Conservation (phyloP, 257 asterid species). For the Anisodus acutangulus region DNA sequence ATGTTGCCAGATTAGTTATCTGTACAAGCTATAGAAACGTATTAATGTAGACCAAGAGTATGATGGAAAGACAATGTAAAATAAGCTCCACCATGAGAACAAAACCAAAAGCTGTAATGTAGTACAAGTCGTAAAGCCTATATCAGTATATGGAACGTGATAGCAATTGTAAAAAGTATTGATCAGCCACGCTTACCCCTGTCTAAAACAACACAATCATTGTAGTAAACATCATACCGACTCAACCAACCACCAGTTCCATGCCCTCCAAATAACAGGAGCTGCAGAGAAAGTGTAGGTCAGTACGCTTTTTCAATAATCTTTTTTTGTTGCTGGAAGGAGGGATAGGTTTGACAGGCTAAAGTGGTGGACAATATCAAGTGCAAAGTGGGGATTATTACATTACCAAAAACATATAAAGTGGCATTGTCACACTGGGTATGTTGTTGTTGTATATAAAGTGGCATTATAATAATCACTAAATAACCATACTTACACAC, state of each 20-base stretch:
- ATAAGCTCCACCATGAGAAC: neutral
- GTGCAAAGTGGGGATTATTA: conserved; percentile 5
- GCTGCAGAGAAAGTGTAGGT: conserved; percentile 55
- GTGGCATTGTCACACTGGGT: neutral
- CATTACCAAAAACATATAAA: neutral
- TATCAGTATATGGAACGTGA: neutral
- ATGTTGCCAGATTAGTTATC: neutral
- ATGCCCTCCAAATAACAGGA: conserved; percentile 96
- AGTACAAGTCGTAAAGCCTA: neutral
- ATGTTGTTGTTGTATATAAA: neutral
- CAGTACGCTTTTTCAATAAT: neutral
- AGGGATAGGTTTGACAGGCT: conserved; percentile 24
- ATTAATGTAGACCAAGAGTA: neutral
- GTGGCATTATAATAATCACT: neutral
- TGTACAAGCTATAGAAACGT: neutral
- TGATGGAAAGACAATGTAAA: neutral
- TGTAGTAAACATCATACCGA: conserved; percentile 91
- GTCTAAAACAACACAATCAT: conserved; percentile 89
- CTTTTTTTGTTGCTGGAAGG: conserved; percentile 4
- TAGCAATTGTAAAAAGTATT: neutral
- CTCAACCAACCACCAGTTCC: conserved; percentile 99
- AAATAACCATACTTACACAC: neutral
- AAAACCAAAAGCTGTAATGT: neutral
- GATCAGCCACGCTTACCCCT: conserved; percentile 63
- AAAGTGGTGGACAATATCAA: neutral